Conservation (phyloP, 164 flowering plant species). For the Pachysandra terminalis region DNA sequence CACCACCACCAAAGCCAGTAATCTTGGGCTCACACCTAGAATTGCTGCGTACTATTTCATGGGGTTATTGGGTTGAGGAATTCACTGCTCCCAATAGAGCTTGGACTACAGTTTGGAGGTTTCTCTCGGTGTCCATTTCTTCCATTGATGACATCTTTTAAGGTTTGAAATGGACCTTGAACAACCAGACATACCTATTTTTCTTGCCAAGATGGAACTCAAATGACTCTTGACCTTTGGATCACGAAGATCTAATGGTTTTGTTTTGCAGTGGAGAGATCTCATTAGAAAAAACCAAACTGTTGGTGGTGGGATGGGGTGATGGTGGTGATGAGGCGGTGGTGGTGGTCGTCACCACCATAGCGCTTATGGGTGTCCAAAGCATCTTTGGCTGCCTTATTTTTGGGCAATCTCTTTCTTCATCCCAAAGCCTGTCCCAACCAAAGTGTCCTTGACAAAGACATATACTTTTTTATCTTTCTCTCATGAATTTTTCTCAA, state of each 20-base stretch:
- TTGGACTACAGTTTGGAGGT: constrained; percentile 8
- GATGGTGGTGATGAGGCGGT: too few species aligned
- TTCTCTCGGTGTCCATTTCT: constrained; percentile 8
- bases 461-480: too few species aligned
- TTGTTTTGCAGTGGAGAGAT: constrained; percentile 83
- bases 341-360: too few species aligned
- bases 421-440: too few species aligned
- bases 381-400: too few species aligned
- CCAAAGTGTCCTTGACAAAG: too few species aligned
- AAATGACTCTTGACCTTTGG: constrained; percentile 66
- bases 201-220: constrained; percentile 60
- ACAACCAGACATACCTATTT: constrained; percentile 79
- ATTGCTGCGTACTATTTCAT: constrained; percentile 49
- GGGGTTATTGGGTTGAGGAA: constrained; percentile 13
- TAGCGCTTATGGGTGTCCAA: too few species aligned
- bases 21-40: constrained; percentile 91
- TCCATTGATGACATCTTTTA: constrained; percentile 52
- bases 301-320: too few species aligned
- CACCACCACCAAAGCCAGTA: constrained; percentile 42
- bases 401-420: too few species aligned
- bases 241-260: constrained; percentile 76
- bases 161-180: constrained; percentile 96
- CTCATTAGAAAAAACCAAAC: constrained; percentile 87
- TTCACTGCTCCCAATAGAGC: constrained; percentile 13
- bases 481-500: too few species aligned